phyloP scores from a whole-genome alignment of 2,329 filamentous ascomycete species.

The Fusarium sp. region DNA sequence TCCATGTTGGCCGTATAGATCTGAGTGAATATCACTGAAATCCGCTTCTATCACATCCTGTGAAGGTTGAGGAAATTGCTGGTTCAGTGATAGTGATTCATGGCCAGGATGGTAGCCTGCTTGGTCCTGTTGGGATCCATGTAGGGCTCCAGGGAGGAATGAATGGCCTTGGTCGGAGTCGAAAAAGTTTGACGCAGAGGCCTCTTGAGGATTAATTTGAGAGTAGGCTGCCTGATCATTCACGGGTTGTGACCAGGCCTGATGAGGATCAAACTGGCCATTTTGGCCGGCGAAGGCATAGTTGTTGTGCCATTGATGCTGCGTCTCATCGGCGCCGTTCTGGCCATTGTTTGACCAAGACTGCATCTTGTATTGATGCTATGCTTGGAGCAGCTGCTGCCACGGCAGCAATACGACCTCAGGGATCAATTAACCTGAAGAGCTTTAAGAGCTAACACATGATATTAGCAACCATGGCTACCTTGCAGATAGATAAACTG shows the following conservation, averaged over 20 bases:
- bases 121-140: slow-evolving; percentile 46
- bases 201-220: slow-evolving; percentile 49
- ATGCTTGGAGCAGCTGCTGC: slow-evolving; percentile 39
- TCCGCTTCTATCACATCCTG: slow-evolving; percentile 53
- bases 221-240: slow-evolving; percentile 50
- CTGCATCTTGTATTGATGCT: slow-evolving; percentile 51
- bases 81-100: slow-evolving; percentile 47
- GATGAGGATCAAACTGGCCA: slow-evolving; percentile 54
- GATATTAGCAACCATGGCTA: slow-evolving; percentile 48
- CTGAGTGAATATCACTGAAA: slow-evolving; percentile 53
- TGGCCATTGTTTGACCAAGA: slow-evolving; percentile 54
- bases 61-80: slow-evolving; percentile 50
- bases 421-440: slow-evolving; percentile 38
- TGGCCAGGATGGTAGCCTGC: slow-evolving; percentile 49
- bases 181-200: slow-evolving; percentile 50
- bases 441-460: slow-evolving; percentile 46
- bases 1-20: slow-evolving; percentile 52
- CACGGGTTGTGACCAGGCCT: slow-evolving; percentile 54
- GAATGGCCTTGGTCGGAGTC: slow-evolving; percentile 49
- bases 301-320: slow-evolving; percentile 51
- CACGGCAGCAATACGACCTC: slow-evolving; percentile 36
- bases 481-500: slow-evolving; percentile 8
- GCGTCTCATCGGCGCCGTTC: slow-evolving; percentile 51
- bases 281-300: slow-evolving; percentile 50
- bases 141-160: slow-evolving; percentile 48